A percentile compares a stretch with the other conserved stretches of the same genome.
phyloP scores from a whole-genome alignment of 139 green algal species.

The Chlamydomonas sp. region DNA sequence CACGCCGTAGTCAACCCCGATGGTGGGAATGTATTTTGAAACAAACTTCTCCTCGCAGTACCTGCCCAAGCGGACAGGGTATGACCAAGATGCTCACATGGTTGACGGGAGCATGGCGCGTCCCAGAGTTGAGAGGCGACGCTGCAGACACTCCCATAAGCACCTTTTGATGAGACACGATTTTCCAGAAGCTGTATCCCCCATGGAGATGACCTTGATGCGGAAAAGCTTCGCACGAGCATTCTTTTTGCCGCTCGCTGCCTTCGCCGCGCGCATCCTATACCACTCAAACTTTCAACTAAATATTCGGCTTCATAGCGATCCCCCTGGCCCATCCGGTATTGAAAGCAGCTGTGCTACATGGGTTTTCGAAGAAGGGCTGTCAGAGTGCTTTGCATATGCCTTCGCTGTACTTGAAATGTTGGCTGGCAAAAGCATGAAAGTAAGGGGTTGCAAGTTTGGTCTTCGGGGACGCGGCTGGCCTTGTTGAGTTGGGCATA shows the following conservation, averaged over 20 bases:
- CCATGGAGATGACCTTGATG: slow-evolving; percentile 76
- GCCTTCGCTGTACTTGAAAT: too few species aligned
- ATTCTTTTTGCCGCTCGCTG: slow-evolving; percentile 38
- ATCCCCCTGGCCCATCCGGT: too few species aligned
- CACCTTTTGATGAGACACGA: slow-evolving; percentile 81
- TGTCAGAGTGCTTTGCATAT: too few species aligned
- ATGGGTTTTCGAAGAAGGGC: too few species aligned
- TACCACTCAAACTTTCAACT: neutral
- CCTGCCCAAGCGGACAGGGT: slow-evolving; percentile 36
- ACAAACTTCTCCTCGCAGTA: slow-evolving; percentile 81
- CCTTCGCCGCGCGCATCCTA: slow-evolving; percentile 42
- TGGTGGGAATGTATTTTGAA: slow-evolving; percentile 75
- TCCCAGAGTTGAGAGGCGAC: too few species aligned
- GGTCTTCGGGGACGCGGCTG: too few species aligned
- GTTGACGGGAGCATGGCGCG: too few species aligned
- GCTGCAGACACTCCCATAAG: neutral
- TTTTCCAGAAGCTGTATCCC: slow-evolving; percentile 68
- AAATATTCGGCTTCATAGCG: too few species aligned
- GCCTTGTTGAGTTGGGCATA: too few species aligned
- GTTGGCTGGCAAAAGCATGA: too few species aligned
- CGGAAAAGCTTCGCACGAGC: slow-evolving; percentile 49
- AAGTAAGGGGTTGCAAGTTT: too few species aligned
- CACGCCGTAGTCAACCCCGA: slow-evolving; percentile 79
- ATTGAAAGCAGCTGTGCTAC: too few species aligned
- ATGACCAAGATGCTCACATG: neutral